Percentiles rank a stretch among this genome's conserved stretches.
Conservation (phyloP, 257 asterid species). For the Leptodermis oblonga region DNA sequence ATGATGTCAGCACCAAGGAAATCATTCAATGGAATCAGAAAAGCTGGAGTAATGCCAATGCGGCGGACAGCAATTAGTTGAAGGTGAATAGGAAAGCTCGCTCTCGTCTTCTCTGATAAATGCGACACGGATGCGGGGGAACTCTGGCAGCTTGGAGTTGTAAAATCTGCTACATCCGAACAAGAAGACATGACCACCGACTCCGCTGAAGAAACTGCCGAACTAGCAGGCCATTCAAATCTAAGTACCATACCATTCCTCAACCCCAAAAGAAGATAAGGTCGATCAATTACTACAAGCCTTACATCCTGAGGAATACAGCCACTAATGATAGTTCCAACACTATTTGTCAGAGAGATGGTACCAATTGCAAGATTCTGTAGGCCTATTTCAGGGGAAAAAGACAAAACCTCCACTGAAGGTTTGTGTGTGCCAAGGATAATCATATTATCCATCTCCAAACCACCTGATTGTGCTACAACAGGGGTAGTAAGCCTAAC, state of each 20-base stretch:
- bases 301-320: slow-evolving; percentile 93
- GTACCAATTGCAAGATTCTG: slow-evolving; percentile 66
- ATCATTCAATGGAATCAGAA: slow-evolving; percentile 80
- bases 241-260: slow-evolving; percentile 99
- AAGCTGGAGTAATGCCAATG: slow-evolving; percentile 90
- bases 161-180: slow-evolving; percentile 26
- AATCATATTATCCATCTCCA: slow-evolving; percentile 41
- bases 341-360: slow-evolving; percentile 64
- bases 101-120: slow-evolving; percentile 44
- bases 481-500: slow-evolving; percentile 26
- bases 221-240: slow-evolving; percentile 86
- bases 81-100: slow-evolving; percentile 50
- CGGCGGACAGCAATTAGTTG: slow-evolving; percentile 95
- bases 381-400: slow-evolving; percentile 56
- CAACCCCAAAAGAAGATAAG: slow-evolving; percentile 84
- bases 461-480: slow-evolving; percentile 31
- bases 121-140: slow-evolving; percentile 27
- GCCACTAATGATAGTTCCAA: slow-evolving; percentile 75
- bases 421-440: slow-evolving; percentile 94
- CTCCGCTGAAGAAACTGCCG: slow-evolving; percentile 33
- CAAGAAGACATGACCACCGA: slow-evolving; percentile 39
- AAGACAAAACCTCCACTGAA: slow-evolving; percentile 85
- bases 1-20: slow-evolving; percentile 81
- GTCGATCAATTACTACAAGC: slow-evolving; percentile 81
- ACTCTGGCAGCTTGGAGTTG: slow-evolving; percentile 34